These are phyloP conservation scores for Beauveria bassiana DNA, from an alignment of 2,329 filamentous ascomycete species.

Conservation along the genomic window DNA sequence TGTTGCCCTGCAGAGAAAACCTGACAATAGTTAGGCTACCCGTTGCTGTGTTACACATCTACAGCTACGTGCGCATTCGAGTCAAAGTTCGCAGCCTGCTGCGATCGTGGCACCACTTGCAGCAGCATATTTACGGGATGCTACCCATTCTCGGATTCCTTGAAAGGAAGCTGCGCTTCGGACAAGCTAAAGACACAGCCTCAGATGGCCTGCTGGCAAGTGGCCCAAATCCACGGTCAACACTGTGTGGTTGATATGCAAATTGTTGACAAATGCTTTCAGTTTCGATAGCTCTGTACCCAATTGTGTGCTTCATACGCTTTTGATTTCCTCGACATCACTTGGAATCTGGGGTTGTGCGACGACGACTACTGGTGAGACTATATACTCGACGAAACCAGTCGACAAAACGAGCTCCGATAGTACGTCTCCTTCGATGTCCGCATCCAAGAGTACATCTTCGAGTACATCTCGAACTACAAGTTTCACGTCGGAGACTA, in stretches of 20 bases:
- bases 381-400: neutral
- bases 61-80: conserved; percentile 1
- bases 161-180: neutral
- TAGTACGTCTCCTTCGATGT: neutral
- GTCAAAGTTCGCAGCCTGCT: conserved; percentile 3
- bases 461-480: neutral
- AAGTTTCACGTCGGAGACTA: neutral
- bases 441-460: neutral
- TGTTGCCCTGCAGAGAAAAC: neutral
- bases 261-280: neutral
- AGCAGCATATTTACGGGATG: neutral
- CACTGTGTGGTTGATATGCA: neutral
- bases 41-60: neutral
- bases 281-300: neutral
- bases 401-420: neutral
- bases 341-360: conserved; percentile 1
- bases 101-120: neutral
- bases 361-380: neutral
- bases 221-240: neutral
- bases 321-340: neutral
- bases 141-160: neutral
- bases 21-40: neutral
- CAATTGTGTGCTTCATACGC: conserved; percentile 3
- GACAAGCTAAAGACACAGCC: neutral
- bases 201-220: conserved; percentile 7